Percentiles rank a stretch among this genome's conserved stretches.
Evolutionary conservation across 148 eudicot genomes (phyloP).

Genomic region (Dianthus caryophyllus): DNA sequence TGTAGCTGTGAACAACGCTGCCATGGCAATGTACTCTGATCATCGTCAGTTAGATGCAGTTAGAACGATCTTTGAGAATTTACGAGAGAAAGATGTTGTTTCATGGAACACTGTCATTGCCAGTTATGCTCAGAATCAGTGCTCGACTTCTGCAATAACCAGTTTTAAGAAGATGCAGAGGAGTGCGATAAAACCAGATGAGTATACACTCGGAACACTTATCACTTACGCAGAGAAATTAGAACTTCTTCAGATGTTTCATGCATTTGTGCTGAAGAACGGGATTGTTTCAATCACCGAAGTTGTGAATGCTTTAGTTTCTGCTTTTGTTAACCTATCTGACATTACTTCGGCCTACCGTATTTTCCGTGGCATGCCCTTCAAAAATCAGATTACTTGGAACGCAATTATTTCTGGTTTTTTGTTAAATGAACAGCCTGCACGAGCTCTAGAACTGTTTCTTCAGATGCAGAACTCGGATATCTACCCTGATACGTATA

Average conservation of each 20-base stretch:
- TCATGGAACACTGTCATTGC: constrained; percentile 81
- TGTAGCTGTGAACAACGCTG: constrained; percentile 66
- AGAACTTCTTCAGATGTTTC: constrained; percentile 45
- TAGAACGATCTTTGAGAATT: constrained; percentile 33
- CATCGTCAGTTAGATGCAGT: constrained; percentile 42
- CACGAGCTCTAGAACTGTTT: constrained; percentile 47
- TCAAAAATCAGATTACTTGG: constrained; percentile 61
- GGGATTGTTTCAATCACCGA: constrained; percentile 47
- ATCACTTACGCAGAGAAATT: constrained; percentile 37
- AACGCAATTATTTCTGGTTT: constrained; percentile 67
- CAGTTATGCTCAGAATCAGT: constrained; percentile 44
- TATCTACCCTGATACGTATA: constrained; percentile 43
- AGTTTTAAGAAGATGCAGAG: constrained; percentile 52
- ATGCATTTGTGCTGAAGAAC: constrained; percentile 42
- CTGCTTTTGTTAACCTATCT: constrained; percentile 55
- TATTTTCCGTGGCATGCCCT: constrained; percentile 35
- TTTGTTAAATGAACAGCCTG: constrained; percentile 40
- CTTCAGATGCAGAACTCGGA: constrained; percentile 33
- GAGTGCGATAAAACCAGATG: constrained; percentile 54
- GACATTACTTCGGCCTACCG: constrained; percentile 37
- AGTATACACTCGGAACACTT: constrained; percentile 71
- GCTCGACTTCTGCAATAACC: constrained; percentile 34
- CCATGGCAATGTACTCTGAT: constrained; percentile 61
- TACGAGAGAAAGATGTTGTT: constrained; percentile 56
- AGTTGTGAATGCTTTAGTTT: constrained; percentile 64